Percentiles rank a stretch among this genome's conserved stretches.
Evolutionary conservation across 73 alveolate genomes (phyloP).

Genomic region (Effrenium voratum): DNA sequence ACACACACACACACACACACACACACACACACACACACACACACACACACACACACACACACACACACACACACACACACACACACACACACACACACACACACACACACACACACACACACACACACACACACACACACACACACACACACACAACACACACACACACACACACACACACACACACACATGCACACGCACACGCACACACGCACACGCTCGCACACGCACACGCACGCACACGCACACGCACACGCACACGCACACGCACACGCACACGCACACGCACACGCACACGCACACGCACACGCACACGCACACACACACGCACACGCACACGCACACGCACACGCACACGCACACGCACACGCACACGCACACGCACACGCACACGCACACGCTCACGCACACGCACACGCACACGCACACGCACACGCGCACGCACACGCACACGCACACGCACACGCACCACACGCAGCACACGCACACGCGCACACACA

Average conservation of each 20-base stretch:
- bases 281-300: conserved; percentile 18
- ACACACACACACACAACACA: too few species aligned
- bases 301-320: conserved; percentile 12
- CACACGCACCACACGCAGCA: too few species aligned
- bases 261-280: conserved; percentile 20
- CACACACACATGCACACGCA: too few species aligned
- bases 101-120: too few species aligned
- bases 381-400: not conserved
- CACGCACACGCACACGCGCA: not conserved
- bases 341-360: not conserved
- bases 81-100: too few species aligned
- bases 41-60: too few species aligned
- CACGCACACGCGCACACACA: too few species aligned
- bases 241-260: conserved; percentile 20
- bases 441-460: conserved; percentile 34
- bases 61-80: too few species aligned
- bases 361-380: not conserved
- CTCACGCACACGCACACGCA: not conserved
- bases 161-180: too few species aligned
- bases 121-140: too few species aligned
- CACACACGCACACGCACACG: not conserved
- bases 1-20: too few species aligned
- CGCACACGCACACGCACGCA: conserved; percentile 20
- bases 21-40: too few species aligned
- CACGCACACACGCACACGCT: conserved; percentile 15